phyloP scores from a whole-genome alignment of 805 yeast genomes.

The Nakazawaea peltata region DNA sequence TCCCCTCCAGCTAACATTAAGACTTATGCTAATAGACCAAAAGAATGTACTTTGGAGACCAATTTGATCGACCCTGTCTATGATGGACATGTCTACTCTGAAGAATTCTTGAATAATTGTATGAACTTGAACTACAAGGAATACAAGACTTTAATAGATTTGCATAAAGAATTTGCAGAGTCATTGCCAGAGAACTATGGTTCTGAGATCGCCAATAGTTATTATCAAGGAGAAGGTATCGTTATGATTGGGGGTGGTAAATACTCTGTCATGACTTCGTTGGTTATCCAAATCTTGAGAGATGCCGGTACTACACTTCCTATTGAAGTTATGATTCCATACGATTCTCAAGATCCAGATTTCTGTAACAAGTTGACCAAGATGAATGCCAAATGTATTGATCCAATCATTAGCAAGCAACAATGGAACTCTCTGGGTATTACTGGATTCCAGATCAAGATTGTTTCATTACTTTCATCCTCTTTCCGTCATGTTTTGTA shows the following conservation, averaged over 20 bases:
- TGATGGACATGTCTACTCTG: constrained; percentile 6
- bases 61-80: constrained; percentile 6
- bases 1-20: constrained; percentile 2
- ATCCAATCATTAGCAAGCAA: constrained; percentile 31
- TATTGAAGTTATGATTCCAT: constrained; percentile 41
- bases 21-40: constrained; percentile 1
- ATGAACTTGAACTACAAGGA: constrained; percentile 4
- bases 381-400: constrained; percentile 48
- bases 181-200: constrained; percentile 22
- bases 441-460: constrained; percentile 39
- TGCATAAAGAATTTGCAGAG: constrained; percentile 41
- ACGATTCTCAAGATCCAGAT: constrained; percentile 33
- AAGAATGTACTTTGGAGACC: constrained; percentile 5
- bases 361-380: constrained; percentile 36
- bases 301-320: constrained; percentile 39
- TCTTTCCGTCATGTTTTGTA: constrained; percentile 43
- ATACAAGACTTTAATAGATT: constrained; percentile 24
- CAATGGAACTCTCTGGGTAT: constrained; percentile 30
- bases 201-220: constrained; percentile 23
- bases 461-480: constrained; percentile 40
- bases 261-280: constrained; percentile 53
- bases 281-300: constrained; percentile 41
- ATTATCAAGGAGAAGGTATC: constrained; percentile 49
- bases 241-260: constrained; percentile 69
- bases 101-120: constrained; percentile 3